phyloP scores from a whole-genome alignment of 805 yeast genomes.

The Hanseniaspora meyeri region DNA sequence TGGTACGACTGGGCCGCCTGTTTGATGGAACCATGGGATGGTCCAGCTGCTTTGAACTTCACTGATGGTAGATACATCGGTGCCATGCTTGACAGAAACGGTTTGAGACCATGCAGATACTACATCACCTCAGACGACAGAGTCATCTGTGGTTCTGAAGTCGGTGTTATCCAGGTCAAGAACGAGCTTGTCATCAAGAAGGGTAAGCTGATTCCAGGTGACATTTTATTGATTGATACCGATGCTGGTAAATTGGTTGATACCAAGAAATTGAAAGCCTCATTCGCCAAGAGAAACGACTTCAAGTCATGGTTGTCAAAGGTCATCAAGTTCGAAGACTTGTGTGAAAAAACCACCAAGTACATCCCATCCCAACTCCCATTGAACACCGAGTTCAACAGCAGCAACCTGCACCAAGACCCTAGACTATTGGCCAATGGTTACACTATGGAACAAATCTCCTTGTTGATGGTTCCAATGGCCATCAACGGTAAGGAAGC shows the following conservation, averaged over 20 bases:
- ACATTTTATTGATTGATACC: conserved; percentile 91
- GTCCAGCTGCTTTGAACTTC: conserved; percentile 92
- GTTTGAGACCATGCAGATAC: conserved; percentile 95
- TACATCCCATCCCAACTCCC: conserved; percentile 25
- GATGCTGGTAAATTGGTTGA: conserved; percentile 86
- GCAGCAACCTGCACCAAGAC: conserved; percentile 52
- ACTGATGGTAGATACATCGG: conserved; percentile 98
- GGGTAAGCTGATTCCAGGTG: conserved; percentile 92
- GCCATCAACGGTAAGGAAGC: conserved; percentile 86
- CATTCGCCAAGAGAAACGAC: conserved; percentile 72
- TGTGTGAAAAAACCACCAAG: conserved; percentile 41
- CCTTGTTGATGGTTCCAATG: conserved; percentile 82
- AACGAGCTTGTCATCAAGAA: conserved; percentile 71
- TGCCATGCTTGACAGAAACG: conserved; percentile 94
- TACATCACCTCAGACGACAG: conserved; percentile 89
- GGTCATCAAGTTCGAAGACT: conserved; percentile 70
- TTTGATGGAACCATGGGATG: conserved; percentile 99
- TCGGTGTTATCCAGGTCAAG: conserved; percentile 86
- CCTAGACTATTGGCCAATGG: conserved; percentile 79
- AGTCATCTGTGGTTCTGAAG: conserved; percentile 96
- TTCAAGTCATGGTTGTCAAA: conserved; percentile 90
- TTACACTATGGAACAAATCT: conserved; percentile 86
- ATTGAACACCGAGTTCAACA: conserved; percentile 19
- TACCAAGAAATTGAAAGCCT: conserved; percentile 72
- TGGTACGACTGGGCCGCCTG: conserved; percentile 99